A percentile compares a stretch with the other conserved stretches of the same genome.
phyloP scores from a whole-genome alignment of 2,329 filamentous ascomycete genomes.

The Zymoseptoria pseudotritici region DNA sequence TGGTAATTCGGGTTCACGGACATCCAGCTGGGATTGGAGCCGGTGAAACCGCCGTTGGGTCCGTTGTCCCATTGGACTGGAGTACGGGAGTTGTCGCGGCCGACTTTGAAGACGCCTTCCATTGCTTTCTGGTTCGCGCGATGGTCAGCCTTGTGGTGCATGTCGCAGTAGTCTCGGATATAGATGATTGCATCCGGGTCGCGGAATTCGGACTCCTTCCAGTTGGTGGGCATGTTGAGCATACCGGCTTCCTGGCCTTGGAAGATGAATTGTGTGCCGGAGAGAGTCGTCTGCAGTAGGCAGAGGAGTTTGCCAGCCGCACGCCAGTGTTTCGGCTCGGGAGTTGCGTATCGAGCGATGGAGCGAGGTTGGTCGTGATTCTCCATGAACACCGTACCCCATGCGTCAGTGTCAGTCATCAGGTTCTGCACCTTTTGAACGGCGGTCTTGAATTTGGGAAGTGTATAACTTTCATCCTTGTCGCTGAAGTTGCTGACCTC shows the following conservation, averaged over 20 bases:
- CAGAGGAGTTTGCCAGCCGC: constrained; percentile 53
- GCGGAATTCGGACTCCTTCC: constrained; percentile 33
- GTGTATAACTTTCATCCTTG: constrained; percentile 23
- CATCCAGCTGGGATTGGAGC: constrained; percentile 58
- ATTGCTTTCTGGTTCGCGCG: constrained; percentile 30
- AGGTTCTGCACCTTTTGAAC: constrained; percentile 28
- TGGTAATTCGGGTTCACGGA: constrained; percentile 56
- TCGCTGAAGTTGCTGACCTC: constrained; percentile 22
- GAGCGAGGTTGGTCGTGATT: constrained; percentile 59
- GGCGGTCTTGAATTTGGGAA: constrained; percentile 17
- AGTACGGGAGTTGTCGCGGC: constrained; percentile 61
- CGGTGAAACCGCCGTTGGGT: constrained; percentile 58
- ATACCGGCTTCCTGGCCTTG: constrained; percentile 64
- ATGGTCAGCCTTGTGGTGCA: constrained; percentile 39
- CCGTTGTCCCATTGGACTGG: constrained; percentile 64
- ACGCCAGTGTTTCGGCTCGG: constrained; percentile 33
- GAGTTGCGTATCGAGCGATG: constrained; percentile 39
- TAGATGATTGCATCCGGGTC: constrained; percentile 17
- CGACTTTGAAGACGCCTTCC: constrained; percentile 50
- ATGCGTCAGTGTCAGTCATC: constrained; percentile 53
- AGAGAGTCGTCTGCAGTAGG: constrained; percentile 49
- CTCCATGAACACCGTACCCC: constrained; percentile 59
- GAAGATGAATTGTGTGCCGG: constrained; percentile 60
- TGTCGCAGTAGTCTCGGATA: constrained; percentile 58
- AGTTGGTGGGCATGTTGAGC: constrained; percentile 54